Percentiles rank a stretch among this genome's conserved stretches.
phyloP scores from a whole-genome alignment of 1,284 basidiomycete species.

The Papiliotrema flavescens region DNA sequence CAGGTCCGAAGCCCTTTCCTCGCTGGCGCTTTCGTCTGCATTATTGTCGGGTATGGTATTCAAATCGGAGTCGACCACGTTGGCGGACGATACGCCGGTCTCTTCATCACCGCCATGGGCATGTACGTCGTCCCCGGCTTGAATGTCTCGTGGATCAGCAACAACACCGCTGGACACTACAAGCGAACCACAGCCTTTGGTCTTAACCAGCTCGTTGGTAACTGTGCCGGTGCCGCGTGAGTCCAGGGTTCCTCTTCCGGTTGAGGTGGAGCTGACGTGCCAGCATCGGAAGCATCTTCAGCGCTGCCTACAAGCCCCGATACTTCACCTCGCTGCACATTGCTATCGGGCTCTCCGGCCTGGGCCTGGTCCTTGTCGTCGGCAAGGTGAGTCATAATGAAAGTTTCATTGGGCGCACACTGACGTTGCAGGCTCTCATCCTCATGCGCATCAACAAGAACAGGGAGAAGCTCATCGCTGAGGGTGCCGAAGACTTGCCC shows the following conservation, averaged over 20 bases:
- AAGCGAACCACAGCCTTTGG: constrained; percentile 12
- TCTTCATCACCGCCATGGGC: constrained; percentile 11
- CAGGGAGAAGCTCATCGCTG: constrained; percentile 1
- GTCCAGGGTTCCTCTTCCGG: background rate
- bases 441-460: constrained; percentile 3
- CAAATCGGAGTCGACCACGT: background rate
- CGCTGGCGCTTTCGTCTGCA: constrained; percentile 4
- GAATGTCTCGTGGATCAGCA: constrained; percentile 11
- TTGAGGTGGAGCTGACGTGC: background rate
- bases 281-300: background rate
- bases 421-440: too few species aligned
- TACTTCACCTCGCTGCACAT: background rate
- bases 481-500: constrained; percentile 10
- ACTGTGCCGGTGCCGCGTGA: constrained; percentile 2
- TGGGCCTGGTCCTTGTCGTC: background rate
- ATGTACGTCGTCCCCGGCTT: constrained; percentile 13
- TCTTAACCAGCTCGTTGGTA: constrained; percentile 12
- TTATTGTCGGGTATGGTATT: background rate
- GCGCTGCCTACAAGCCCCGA: background rate
- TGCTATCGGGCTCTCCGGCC: background rate
- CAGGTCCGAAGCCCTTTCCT: constrained; percentile 19
- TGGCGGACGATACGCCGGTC: constrained; percentile 11
- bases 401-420: too few species aligned
- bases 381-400: too few species aligned
- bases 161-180: constrained; percentile 16